Conservation (phyloP, 306 rosid genomes). For the Myrica gale region DNA sequence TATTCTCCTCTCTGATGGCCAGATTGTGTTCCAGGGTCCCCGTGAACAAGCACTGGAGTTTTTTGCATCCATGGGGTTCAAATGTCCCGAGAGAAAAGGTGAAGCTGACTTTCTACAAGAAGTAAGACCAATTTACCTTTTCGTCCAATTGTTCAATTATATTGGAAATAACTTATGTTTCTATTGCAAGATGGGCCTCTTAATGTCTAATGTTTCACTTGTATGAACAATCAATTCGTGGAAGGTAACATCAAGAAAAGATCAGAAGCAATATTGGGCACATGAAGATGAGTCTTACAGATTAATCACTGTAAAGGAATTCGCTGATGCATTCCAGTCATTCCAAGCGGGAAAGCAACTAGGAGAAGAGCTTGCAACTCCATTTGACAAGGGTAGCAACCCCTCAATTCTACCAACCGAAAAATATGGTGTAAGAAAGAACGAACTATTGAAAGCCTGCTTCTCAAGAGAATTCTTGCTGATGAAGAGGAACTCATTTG, state of each 20-base stretch:
- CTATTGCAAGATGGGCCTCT: neutral
- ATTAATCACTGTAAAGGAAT: constrained; percentile 31
- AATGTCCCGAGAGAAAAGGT: constrained; percentile 47
- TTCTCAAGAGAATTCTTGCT: constrained; percentile 41
- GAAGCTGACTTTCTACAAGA: constrained; percentile 49
- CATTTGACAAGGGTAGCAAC: constrained; percentile 45
- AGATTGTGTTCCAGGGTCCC: constrained; percentile 48
- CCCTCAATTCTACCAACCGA: constrained; percentile 38
- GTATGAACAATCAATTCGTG: neutral
- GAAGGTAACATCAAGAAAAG: constrained; percentile 49
- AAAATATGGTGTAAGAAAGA: constrained; percentile 29
- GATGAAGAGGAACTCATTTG: constrained; percentile 46
- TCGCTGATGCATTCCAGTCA: constrained; percentile 35
- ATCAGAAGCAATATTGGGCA: constrained; percentile 49
- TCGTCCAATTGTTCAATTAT: neutral
- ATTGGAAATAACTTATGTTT: neutral
- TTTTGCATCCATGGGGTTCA: constrained; percentile 44
- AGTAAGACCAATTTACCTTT: neutral
- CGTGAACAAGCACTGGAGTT: constrained; percentile 39
- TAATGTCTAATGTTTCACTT: neutral
- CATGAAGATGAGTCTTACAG: constrained; percentile 28
- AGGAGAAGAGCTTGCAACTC: constrained; percentile 33
- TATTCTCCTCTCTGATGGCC: constrained; percentile 46
- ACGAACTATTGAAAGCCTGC: constrained; percentile 41
- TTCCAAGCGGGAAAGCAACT: constrained; percentile 35